Conservation (phyloP, 345 rosid species). For the Pistacia integerrima region DNA sequence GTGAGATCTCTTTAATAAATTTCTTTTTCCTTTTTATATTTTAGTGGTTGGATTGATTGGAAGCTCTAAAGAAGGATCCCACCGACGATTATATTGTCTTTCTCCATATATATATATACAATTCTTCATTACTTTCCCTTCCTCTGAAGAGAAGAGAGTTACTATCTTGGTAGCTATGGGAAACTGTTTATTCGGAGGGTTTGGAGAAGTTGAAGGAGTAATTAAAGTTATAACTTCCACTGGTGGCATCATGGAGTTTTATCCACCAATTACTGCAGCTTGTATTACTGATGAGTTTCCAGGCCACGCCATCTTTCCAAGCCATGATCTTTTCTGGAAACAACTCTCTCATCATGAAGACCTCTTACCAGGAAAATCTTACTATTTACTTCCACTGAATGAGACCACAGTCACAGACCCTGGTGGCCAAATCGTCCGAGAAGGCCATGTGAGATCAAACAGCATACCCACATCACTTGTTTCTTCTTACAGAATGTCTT, state of each 20-base stretch:
- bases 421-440: slow-evolving; percentile 33
- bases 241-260: slow-evolving; percentile 68
- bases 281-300: slow-evolving; percentile 57
- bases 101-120: neutral
- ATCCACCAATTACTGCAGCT: slow-evolving; percentile 57
- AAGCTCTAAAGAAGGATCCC: slow-evolving; percentile 35
- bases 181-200: slow-evolving; percentile 78
- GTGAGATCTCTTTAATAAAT: slow-evolving; percentile 13
- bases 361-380: slow-evolving; percentile 53
- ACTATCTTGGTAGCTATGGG: slow-evolving; percentile 45
- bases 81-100: slow-evolving; percentile 31
- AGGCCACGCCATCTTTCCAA: slow-evolving; percentile 57
- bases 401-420: neutral
- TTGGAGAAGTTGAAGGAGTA: slow-evolving; percentile 42
- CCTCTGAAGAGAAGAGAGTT: neutral
- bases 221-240: slow-evolving; percentile 55
- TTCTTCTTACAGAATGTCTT: slow-evolving; percentile 66
- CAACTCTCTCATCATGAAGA: slow-evolving; percentile 51
- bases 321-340: slow-evolving; percentile 51
- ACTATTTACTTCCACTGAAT: slow-evolving; percentile 56
- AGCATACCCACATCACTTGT: slow-evolving; percentile 50
- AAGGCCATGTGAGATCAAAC: slow-evolving; percentile 67
- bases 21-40: slow-evolving; percentile 15
- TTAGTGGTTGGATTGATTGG: neutral
- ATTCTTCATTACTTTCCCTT: neutral